Base-by-base conservation (phyloP, 1,284 basidiomycete genomes). In the Tilletia indica region DNA sequence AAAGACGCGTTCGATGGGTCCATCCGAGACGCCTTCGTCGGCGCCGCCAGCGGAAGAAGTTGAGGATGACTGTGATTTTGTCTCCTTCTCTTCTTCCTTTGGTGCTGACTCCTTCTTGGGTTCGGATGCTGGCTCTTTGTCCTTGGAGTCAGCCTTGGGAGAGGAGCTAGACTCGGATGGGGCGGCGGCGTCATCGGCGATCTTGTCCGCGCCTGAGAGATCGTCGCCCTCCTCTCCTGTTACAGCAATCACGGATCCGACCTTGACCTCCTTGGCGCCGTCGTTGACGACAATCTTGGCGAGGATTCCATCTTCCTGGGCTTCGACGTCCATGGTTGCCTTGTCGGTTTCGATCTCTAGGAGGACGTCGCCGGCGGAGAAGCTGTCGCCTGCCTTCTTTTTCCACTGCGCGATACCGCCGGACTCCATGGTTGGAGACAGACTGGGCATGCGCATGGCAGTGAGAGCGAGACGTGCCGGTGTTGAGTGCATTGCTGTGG, bases 391-490 rank as follows among this genome's bases (percentile, higher is more conserved):
- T 86, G 97, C 93, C 86, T 92, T 91, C 88, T 93, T 92, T 89
- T 97, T 98, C 97, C 97, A 99, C 61, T 88, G 88, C 68, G 96
- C 92, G 85, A 99, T 97, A 78, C 96, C 97, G 78, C 97, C 97
- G 87, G 98, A 96, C 12, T 94, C 95, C 96, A 99, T 99, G 75
- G 96, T 99, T 68, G 96, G 96, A 78, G 94, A 97, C 97, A 99
- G 99, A 72, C 82, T 96, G 72, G 96, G 96, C 95, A 99, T 97
- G 78, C 91, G 88, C 87, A 99, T 97, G 86, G 91, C 93, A 78
- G 90, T 88, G 77, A 97, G 89, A 66, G 91, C 94, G 86, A 89
- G 87, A 14, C 61, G 51, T 6, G 51, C 51, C 16, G 51, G 19
- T 6, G 19, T 54, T 11, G 51, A 54, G 51, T 54, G 51, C 51